phyloP scores from a whole-genome alignment of 345 rosid genomes.

The Citrus medica region DNA sequence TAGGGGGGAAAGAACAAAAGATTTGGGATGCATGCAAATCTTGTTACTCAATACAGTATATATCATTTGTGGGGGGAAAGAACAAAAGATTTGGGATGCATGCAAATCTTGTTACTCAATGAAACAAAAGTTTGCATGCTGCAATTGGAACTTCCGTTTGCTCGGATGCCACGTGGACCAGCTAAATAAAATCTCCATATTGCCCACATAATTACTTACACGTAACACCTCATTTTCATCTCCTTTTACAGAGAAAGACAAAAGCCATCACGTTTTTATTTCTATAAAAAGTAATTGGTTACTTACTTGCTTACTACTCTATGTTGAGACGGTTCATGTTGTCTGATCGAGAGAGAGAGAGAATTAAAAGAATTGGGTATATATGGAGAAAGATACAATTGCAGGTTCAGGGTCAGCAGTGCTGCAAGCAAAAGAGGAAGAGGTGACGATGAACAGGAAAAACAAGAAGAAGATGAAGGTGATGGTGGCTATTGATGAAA shows the following conservation, averaged over 20 bases:
- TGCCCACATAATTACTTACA: conserved; percentile 5
- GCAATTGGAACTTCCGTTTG: conserved; percentile 10
- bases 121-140: neutral
- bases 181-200: neutral
- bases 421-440: conserved; percentile 14
- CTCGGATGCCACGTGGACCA: conserved; percentile 21
- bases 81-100: too few species aligned
- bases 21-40: too few species aligned
- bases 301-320: too few species aligned
- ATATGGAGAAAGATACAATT: conserved; percentile 2
- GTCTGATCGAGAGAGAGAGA: too few species aligned
- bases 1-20: too few species aligned
- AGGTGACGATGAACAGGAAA: conserved; percentile 28
- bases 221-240: neutral
- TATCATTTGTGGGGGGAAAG: too few species aligned
- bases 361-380: neutral
- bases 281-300: neutral
- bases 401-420: conserved; percentile 5
- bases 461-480: conserved; percentile 36
- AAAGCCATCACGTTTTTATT: neutral
- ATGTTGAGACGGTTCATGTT: too few species aligned
- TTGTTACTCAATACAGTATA: too few species aligned
- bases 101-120: too few species aligned
- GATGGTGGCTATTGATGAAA: conserved; percentile 62
- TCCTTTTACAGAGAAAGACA: neutral